Base-by-base conservation (phyloP, 768 basidiomycete genomes). In the Lentinula edodes region DNA sequence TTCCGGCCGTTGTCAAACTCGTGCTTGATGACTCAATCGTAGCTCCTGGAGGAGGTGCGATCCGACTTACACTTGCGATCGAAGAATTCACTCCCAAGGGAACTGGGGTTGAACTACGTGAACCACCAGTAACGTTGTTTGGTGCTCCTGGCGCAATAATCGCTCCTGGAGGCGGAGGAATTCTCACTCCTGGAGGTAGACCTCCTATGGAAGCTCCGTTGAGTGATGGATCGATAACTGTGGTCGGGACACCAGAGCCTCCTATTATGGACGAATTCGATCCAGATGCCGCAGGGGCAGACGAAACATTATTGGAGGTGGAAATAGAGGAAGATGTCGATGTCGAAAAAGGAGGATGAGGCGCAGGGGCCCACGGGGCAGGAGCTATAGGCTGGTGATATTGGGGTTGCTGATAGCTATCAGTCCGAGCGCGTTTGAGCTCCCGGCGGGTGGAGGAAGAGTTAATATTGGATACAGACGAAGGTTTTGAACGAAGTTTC, bases 131-230 rank as follows among this genome's bases (percentile, higher is more conserved):
- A 38, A 32, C 39, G 23, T 28, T 41, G 28, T 36, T 51, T 18
- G 62, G 36, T 35, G 51, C 41, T 4, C 50, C 35, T 38, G 59
- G 59, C 39, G 39, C 59, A 53, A 66, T 66, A 42, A 58, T 60
- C 23, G 67, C 65, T 6, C 65, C 67, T 16, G 67, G 67, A 28
- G 67, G 67, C 4, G 65, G 67, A 23, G 67, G 65, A 28, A 66
- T 65, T 12, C 58, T 35, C 16, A 59, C 46, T 10, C 58, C 58
- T 9, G 58, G 58, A n/a, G 58, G 58, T 5, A 59, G 15, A 9
- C 58, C 58, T 10, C 58, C 58, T 48, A 59, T 59, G 0, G 45
- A 48, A 13, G 23, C 41, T n/a, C 58, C 58, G 18, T 41, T 45
- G 9, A 46, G 45, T 13, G 58, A 46, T n/a, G 58, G 46, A 38